phyloP scores from a whole-genome alignment of 257 asterid genomes.

The Solanum habrochaites region DNA sequence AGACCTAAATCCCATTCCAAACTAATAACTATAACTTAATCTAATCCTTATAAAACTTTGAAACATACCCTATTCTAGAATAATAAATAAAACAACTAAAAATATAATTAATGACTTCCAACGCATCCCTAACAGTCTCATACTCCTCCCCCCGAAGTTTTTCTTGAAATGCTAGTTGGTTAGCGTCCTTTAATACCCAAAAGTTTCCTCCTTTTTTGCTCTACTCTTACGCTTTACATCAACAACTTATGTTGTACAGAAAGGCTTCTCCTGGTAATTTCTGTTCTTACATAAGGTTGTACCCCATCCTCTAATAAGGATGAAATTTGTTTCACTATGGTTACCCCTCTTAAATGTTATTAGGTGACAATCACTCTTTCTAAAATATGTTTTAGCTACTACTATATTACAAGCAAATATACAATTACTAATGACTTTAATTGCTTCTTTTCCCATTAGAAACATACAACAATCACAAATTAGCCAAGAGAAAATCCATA shows the following conservation, averaged over 20 bases:
- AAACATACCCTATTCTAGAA: too few relatives aligned
- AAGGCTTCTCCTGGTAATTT: not conserved
- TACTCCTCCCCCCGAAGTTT: not conserved
- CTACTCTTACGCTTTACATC: not conserved
- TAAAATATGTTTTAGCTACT: not conserved
- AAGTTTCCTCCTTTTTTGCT: not conserved
- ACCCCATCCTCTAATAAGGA: not conserved
- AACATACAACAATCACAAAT: not conserved
- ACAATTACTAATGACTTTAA: not conserved
- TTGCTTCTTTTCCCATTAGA: not conserved
- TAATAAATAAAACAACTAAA: too few relatives aligned
- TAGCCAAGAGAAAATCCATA: slow-evolving; percentile 23
- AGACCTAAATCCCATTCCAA: too few relatives aligned
- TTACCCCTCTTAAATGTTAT: not conserved
- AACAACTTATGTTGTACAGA: not conserved
- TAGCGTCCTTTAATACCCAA: not conserved
- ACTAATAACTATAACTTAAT: too few relatives aligned
- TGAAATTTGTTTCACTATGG: not conserved
- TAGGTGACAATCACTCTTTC: not conserved
- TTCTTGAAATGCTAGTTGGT: not conserved
- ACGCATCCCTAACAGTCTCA: too few relatives aligned
- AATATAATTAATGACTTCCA: too few relatives aligned
- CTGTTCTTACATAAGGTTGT: not conserved
- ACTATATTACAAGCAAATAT: not conserved
- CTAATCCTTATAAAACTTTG: too few relatives aligned